Conservation (phyloP, 129 eudicot species). For the Kitagawia praeruptora region DNA sequence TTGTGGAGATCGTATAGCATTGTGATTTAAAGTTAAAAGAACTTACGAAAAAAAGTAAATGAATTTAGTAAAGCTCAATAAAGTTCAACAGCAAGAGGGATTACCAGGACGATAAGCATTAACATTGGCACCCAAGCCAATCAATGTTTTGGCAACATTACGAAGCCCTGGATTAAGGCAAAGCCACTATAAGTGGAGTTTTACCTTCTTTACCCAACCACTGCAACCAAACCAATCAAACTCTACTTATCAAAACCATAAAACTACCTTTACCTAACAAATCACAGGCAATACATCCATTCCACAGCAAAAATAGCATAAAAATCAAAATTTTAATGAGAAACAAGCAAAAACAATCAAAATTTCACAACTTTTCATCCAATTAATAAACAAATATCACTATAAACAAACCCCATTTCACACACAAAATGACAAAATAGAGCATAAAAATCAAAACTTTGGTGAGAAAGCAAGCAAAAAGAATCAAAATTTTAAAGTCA, state of each 20-base stretch:
- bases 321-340: not conserved
- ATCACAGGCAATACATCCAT: not conserved
- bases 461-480: too few species aligned
- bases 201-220: conserved; percentile 76
- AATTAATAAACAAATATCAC: too few species aligned
- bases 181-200: conserved; percentile 77
- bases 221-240: conserved; percentile 28
- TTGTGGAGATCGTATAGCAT: not conserved
- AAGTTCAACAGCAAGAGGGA: not conserved
- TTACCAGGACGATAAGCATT: conserved; percentile 74
- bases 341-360: not conserved
- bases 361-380: not conserved
- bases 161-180: conserved; percentile 59
- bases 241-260: not conserved
- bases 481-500: too few species aligned
- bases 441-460: too few species aligned
- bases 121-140: conserved; percentile 87
- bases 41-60: not conserved
- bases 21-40: not conserved
- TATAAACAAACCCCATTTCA: too few species aligned
- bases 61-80: not conserved
- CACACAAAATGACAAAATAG: too few species aligned
- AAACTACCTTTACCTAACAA: not conserved
- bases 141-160: conserved; percentile 68
- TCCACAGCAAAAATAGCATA: not conserved